Evolutionary conservation across 108 stramenopile species (phyloP).

Genomic region (Thalassiosira profunda): DNA sequence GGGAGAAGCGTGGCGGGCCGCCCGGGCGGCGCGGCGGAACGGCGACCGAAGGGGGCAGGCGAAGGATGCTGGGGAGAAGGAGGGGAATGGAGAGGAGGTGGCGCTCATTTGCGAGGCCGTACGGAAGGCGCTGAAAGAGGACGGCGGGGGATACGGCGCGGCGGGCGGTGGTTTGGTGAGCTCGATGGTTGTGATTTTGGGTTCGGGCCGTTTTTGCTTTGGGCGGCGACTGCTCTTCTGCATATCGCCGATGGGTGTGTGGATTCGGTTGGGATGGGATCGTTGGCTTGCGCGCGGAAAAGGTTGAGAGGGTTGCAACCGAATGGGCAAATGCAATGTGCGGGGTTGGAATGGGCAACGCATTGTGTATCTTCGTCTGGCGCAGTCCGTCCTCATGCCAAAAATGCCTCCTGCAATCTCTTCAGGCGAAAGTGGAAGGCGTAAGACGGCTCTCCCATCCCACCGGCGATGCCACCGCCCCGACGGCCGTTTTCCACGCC

Average conservation of each 20-base stretch:
- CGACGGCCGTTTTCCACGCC: not conserved
- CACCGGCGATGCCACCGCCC: not conserved
- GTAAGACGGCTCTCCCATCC: not conserved
- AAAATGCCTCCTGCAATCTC: too few relatives aligned
- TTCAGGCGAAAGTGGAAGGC: slow-evolving; percentile 9
- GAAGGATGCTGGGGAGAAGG: not conserved
- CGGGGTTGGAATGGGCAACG: too few relatives aligned
- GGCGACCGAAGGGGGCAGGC: not conserved
- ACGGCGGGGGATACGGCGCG: slow-evolving; percentile 33
- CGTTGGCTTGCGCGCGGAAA: too few relatives aligned
- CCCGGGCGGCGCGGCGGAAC: not conserved
- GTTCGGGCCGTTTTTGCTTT: not conserved
- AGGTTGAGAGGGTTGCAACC: too few relatives aligned
- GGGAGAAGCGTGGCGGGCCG: slow-evolving; percentile 2
- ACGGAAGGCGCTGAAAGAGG: slow-evolving; percentile 15
- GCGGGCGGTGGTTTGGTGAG: slow-evolving; percentile 25
- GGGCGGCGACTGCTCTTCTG: not conserved
- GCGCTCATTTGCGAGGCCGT: not conserved
- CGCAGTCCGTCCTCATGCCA: too few relatives aligned
- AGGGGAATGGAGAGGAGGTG: not conserved
- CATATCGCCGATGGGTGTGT: not conserved
- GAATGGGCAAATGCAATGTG: too few relatives aligned
- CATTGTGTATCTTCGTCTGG: too few relatives aligned
- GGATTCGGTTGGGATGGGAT: not conserved
- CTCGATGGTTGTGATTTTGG: not conserved